These are phyloP conservation scores for Achaetomium macrosporum DNA, from an alignment of 2,329 filamentous ascomycete genomes.

Conservation along the genomic window DNA sequence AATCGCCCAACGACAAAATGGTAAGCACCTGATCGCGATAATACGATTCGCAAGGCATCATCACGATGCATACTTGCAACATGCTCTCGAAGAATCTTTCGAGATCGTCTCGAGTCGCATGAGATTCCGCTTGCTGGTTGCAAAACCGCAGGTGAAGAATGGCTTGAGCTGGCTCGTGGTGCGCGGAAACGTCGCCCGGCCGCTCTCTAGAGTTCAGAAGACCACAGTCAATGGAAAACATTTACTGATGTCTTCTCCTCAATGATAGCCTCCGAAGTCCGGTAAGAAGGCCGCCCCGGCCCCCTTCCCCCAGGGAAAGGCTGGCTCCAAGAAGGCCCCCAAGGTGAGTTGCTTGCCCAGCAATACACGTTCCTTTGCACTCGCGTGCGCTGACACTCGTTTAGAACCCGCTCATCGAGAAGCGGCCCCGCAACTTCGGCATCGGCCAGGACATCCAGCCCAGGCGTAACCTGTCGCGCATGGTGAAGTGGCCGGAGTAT, in stretches of 20 bases:
- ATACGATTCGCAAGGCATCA: slow-evolving; percentile 27
- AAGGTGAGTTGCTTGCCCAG: slow-evolving; percentile 64
- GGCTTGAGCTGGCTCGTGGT: slow-evolving; percentile 54
- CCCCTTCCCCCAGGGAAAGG: slow-evolving; percentile 93
- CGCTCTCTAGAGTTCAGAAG: slow-evolving; percentile 92
- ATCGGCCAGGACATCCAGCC: slow-evolving; percentile 99
- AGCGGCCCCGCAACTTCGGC: slow-evolving; percentile 93
- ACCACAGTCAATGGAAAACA: slow-evolving; percentile 68
- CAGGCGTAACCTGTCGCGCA: slow-evolving; percentile 88
- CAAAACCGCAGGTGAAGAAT: slow-evolving; percentile 52
- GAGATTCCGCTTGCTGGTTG: slow-evolving; percentile 38
- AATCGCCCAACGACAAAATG: slow-evolving; percentile 52
- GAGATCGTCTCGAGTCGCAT: slow-evolving; percentile 32
- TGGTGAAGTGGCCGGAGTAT: slow-evolving; percentile 99
- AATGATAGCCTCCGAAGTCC: slow-evolving; percentile 99
- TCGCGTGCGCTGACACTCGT: slow-evolving; percentile 19
- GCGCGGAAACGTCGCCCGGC: slow-evolving; percentile 50
- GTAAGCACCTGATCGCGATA: slow-evolving; percentile 47
- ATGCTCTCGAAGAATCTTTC: slow-evolving; percentile 28
- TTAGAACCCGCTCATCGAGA: slow-evolving; percentile 99
- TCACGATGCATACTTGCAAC: slow-evolving; percentile 19
- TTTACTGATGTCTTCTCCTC: slow-evolving; percentile 98
- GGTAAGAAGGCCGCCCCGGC: slow-evolving; percentile 98
- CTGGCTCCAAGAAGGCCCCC: slow-evolving; percentile 84
- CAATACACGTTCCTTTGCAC: neutral